Conservation (phyloP, 1,139 yeast species). For the Debaryomyces coudertii region DNA sequence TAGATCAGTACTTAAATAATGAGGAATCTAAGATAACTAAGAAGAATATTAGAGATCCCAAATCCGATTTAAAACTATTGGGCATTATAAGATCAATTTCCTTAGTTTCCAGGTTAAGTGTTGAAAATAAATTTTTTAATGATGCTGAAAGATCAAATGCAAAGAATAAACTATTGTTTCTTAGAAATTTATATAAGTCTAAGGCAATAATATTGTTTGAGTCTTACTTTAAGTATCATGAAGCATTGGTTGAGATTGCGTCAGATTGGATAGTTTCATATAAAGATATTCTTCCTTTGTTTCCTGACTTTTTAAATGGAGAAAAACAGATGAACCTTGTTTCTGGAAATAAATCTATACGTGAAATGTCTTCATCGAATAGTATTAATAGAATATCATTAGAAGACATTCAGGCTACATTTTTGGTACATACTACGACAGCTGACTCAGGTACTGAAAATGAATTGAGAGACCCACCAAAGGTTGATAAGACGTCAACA, state of each 20-base stretch:
- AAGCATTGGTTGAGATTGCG: slow-evolving; percentile 44
- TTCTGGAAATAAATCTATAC: slow-evolving; percentile 6
- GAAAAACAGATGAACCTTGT: slow-evolving; percentile 15
- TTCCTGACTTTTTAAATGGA: slow-evolving; percentile 46
- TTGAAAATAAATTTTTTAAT: slow-evolving; percentile 28
- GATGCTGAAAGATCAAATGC: slow-evolving; percentile 19
- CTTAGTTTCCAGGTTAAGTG: slow-evolving; percentile 31
- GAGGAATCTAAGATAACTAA: slow-evolving; percentile 22
- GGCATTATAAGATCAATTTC: slow-evolving; percentile 44
- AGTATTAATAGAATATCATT: slow-evolving; percentile 31
- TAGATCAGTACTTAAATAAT: slow-evolving; percentile 40
- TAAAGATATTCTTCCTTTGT: slow-evolving; percentile 37
- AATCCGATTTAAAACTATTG: slow-evolving; percentile 32
- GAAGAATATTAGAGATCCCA: slow-evolving; percentile 29
- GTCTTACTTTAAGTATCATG: slow-evolving; percentile 40
- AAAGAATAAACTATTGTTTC: slow-evolving; percentile 34
- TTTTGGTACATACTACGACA: slow-evolving; percentile 16
- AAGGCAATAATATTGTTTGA: slow-evolving; percentile 41
- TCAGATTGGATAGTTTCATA: slow-evolving; percentile 48
- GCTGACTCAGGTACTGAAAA: slow-evolving; percentile 36
- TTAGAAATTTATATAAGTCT: slow-evolving; percentile 37
- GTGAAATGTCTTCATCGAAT: slow-evolving; percentile 24
- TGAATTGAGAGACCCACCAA: slow-evolving; percentile 17
- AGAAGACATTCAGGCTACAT: slow-evolving; percentile 29
- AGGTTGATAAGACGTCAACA: slow-evolving; percentile 9